A percentile compares a stretch with the other conserved stretches of the same genome.
Evolutionary conservation across 1,139 yeast genomes (phyloP).

Genomic region (Kodamaea plutei): DNA sequence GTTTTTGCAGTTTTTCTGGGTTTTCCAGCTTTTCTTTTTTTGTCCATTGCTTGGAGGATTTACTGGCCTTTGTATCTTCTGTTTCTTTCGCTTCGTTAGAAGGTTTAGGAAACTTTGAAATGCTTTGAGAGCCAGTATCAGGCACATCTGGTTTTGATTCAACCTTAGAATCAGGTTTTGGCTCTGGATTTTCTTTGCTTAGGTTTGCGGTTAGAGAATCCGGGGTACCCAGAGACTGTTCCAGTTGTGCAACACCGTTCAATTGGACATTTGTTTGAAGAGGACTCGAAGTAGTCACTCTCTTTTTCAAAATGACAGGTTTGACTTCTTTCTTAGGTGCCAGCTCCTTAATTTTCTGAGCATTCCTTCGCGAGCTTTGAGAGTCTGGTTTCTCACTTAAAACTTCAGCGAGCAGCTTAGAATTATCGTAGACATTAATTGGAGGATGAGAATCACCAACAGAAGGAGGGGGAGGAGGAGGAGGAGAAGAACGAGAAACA

Average conservation of each 20-base stretch:
- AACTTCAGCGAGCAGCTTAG: constrained; percentile 38
- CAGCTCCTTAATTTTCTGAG: constrained; percentile 15
- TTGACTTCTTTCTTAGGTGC: constrained; percentile 27
- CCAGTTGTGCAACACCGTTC: too few species aligned
- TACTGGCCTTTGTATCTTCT: too few species aligned
- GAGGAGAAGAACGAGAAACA: neutral
- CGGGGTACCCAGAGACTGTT: too few species aligned
- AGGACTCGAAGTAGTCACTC: constrained; percentile 13
- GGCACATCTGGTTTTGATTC: neutral
- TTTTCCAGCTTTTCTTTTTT: too few species aligned
- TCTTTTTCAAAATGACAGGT: constrained; percentile 42
- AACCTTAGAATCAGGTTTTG: neutral
- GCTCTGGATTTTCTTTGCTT: too few species aligned
- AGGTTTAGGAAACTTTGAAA: too few species aligned
- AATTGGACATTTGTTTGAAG: too few species aligned
- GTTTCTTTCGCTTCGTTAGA: too few species aligned
- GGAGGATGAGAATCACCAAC: too few species aligned
- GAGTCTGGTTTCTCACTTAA: constrained; percentile 22
- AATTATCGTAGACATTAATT: constrained; percentile 13
- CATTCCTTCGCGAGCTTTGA: constrained; percentile 11
- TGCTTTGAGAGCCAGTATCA: too few species aligned
- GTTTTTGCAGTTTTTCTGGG: neutral
- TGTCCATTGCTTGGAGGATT: too few species aligned
- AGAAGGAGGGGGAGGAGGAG: constrained; percentile 8
- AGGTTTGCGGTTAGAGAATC: too few species aligned